Conservation (phyloP, 352 stramenopile genomes). For the Globisporangium parvum region DNA sequence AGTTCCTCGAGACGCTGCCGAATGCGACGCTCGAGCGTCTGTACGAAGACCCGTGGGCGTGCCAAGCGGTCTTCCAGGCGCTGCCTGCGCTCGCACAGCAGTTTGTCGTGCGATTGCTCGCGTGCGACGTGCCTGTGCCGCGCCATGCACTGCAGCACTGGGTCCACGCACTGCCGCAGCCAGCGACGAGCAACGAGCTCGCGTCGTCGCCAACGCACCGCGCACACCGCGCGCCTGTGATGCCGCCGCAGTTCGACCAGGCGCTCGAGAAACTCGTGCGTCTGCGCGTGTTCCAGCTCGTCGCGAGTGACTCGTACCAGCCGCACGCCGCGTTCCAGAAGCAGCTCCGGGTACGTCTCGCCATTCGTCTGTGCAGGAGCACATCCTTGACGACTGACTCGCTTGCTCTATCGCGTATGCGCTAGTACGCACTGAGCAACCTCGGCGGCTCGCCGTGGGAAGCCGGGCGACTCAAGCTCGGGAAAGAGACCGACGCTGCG, state of each 20-base stretch:
- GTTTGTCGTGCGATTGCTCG: conserved; percentile 86
- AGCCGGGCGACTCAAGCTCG: conserved; percentile 32
- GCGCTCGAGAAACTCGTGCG: conserved; percentile 54
- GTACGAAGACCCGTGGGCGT: conserved; percentile 85
- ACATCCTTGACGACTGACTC: not conserved
- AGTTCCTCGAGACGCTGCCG: conserved; percentile 81
- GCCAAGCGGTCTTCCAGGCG: conserved; percentile 85
- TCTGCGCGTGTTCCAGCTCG: conserved; percentile 45
- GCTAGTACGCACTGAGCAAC: conserved; percentile 46
- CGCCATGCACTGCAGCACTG: conserved; percentile 58
- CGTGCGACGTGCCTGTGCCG: conserved; percentile 40
- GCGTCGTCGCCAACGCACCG: conserved; percentile 1
- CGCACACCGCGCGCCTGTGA: conserved; percentile 8
- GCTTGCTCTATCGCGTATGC: not conserved
- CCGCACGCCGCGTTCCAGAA: conserved; percentile 52
- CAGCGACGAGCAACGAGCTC: conserved; percentile 1
- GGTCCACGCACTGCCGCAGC: conserved; percentile 38
- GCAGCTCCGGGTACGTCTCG: conserved; percentile 42
- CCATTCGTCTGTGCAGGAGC: not conserved
- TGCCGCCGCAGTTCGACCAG: conserved; percentile 48
- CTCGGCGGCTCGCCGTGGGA: conserved; percentile 78
- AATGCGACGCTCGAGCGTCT: conserved; percentile 67
- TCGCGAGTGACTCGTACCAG: conserved; percentile 29
- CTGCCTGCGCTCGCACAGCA: conserved; percentile 83
- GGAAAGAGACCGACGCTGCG: conserved; percentile 33